These are phyloP conservation scores for Trichoderma endophyticum DNA, from an alignment of 2,329 filamentous ascomycete species.

Conservation along the genomic window DNA sequence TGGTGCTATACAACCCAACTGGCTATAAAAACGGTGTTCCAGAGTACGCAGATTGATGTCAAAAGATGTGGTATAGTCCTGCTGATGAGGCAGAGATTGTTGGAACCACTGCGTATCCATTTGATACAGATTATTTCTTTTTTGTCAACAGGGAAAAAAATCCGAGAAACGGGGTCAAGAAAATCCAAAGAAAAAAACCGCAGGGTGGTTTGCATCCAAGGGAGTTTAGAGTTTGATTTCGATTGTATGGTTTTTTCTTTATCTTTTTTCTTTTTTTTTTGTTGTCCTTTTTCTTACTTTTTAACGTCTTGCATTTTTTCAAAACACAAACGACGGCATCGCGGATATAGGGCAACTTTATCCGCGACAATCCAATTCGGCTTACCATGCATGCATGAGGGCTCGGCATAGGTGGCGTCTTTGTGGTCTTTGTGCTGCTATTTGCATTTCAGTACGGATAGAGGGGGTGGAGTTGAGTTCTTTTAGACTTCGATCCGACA, in stretches of 20 bases:
- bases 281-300: slow-evolving; percentile 26
- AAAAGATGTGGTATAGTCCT: neutral
- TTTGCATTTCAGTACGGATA: slow-evolving; percentile 38
- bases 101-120: neutral
- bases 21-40: neutral
- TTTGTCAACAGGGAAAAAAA: neutral
- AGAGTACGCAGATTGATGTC: neutral
- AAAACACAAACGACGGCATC: slow-evolving; percentile 16
- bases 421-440: slow-evolving; percentile 27
- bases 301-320: slow-evolving; percentile 29
- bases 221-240: slow-evolving; percentile 32
- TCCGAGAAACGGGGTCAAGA: slow-evolving; percentile 12
- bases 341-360: slow-evolving; percentile 9
- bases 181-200: slow-evolving; percentile 46
- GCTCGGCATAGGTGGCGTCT: slow-evolving; percentile 30
- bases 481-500: slow-evolving; percentile 39
- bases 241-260: slow-evolving; percentile 24
- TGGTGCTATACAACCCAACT: neutral
- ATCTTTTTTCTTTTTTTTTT: slow-evolving; percentile 22
- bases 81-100: neutral
- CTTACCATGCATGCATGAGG: slow-evolving; percentile 29
- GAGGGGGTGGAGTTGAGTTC: slow-evolving; percentile 38
- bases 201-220: slow-evolving; percentile 47
- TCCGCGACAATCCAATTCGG: slow-evolving; percentile 17
- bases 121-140: neutral